Conservation (phyloP, 2,329 filamentous ascomycete species). For the Nemania sp. region DNA sequence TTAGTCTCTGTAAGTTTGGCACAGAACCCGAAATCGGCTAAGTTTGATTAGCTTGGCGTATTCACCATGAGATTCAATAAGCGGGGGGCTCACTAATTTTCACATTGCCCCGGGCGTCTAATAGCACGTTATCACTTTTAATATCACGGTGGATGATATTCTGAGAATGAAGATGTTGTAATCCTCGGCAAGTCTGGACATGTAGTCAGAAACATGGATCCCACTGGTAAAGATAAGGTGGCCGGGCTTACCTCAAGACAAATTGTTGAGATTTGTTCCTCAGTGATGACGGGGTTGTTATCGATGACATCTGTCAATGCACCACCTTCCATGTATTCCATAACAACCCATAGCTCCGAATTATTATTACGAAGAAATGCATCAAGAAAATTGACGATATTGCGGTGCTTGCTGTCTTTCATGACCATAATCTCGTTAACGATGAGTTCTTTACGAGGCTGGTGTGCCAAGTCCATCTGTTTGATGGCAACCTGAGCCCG, state of each 20-base stretch:
- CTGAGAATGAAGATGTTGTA: conserved; percentile 92
- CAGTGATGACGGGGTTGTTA: conserved; percentile 90
- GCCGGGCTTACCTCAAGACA: conserved; percentile 77
- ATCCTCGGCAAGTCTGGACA: conserved; percentile 83
- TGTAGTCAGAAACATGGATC: conserved; percentile 21
- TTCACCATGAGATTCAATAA: neutral
- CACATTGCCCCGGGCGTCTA: conserved; percentile 92
- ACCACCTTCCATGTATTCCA: conserved; percentile 99
- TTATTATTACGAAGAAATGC: conserved; percentile 95
- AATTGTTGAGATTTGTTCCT: conserved; percentile 97
- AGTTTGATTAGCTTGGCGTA: conserved; percentile 40
- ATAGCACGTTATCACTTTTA: conserved; percentile 97
- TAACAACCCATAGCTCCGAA: conserved; percentile 97
- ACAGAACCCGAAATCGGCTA: conserved; percentile 98
- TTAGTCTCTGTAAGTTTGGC: conserved; percentile 97
- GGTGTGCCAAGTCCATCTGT: conserved; percentile 98
- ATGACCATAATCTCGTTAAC: conserved; percentile 99
- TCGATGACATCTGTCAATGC: conserved; percentile 98
- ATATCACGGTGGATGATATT: conserved; percentile 99
- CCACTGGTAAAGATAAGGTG: neutral
- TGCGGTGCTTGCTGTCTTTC: conserved; percentile 97
- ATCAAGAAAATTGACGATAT: conserved; percentile 98
- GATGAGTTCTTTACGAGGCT: conserved; percentile 96
- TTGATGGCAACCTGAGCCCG: conserved; percentile 96
- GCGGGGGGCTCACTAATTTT: conserved; percentile 79